phyloP scores from a whole-genome alignment of 345 rosid species.

The Ceriops zippeliana region DNA sequence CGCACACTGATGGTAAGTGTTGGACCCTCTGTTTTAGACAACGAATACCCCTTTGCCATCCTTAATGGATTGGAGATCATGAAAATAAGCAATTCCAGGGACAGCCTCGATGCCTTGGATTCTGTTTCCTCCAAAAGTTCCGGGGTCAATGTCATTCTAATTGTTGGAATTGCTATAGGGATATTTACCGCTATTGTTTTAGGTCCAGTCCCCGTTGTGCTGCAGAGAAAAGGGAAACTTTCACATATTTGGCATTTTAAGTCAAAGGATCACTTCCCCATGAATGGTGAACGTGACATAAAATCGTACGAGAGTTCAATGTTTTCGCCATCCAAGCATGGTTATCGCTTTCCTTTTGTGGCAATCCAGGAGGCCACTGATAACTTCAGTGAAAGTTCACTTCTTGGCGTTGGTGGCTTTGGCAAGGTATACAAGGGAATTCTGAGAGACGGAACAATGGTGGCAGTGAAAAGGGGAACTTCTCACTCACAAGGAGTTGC shows the following conservation, averaged over 20 bases:
- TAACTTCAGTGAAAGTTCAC: conserved; percentile 45
- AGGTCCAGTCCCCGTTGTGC: conserved; percentile 21
- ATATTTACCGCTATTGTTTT: conserved; percentile 23
- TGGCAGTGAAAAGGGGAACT: conserved; percentile 67
- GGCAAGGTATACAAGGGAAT: conserved; percentile 66
- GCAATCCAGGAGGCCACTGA: conserved; percentile 53
- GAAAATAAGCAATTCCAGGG: conserved; percentile 51
- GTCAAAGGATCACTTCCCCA: conserved; percentile 25
- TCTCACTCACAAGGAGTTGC: conserved; percentile 57
- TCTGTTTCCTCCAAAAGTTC: conserved; percentile 22
- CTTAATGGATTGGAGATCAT: conserved; percentile 62
- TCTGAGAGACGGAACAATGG: conserved; percentile 43
- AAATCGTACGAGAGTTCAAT: conserved; percentile 18
- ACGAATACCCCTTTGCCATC: conserved; percentile 28
- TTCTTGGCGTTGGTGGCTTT: conserved; percentile 68
- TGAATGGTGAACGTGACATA: conserved; percentile 11
- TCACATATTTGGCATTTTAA: conserved; percentile 24
- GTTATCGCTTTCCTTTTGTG: conserved; percentile 51
- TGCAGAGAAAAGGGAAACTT: conserved; percentile 30
- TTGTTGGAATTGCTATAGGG: conserved; percentile 42
- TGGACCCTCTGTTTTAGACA: conserved; percentile 41
- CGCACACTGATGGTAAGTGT: conserved; percentile 46
- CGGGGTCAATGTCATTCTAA: conserved; percentile 21
- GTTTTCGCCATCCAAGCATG: conserved; percentile 48
- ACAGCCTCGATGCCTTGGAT: conserved; percentile 44